Conservation (phyloP, 306 rosid species). For the Lablab purpureus region DNA sequence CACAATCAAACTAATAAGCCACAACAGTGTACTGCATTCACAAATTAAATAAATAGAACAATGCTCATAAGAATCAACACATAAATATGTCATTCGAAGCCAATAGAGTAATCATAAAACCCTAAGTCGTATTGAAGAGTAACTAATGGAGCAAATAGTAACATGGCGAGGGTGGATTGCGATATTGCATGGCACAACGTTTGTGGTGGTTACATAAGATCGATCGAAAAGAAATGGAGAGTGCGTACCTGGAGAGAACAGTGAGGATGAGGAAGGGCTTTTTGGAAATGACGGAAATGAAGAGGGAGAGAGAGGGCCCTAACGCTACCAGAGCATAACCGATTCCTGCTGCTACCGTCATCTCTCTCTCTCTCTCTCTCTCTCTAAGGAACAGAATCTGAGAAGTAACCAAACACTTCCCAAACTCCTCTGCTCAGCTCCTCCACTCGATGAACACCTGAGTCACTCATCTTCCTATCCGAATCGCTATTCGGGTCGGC, state of each 20-base stretch:
- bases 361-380: slow-evolving; percentile 30
- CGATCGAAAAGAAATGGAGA: background rate
- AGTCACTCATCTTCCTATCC: background rate
- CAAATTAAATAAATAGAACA: background rate
- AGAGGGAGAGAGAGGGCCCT: slow-evolving; percentile 90
- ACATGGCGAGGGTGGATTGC: background rate
- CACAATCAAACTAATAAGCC: slow-evolving; percentile 89
- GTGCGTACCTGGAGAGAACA: slow-evolving; percentile 76
- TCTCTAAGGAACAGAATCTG: background rate
- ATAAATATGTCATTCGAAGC: background rate
- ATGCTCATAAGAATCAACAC: no score
- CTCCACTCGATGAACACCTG: slow-evolving; percentile 11
- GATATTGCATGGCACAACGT: background rate
- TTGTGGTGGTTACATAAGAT: background rate
- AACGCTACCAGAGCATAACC: slow-evolving; percentile 85
- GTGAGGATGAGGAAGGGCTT: slow-evolving; percentile 94
- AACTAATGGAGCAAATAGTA: background rate
- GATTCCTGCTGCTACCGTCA: slow-evolving; percentile 89
- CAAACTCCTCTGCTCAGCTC: slow-evolving; percentile 4
- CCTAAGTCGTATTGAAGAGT: background rate
- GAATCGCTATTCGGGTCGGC: slow-evolving; percentile 12
- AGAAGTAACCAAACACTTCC: slow-evolving; percentile 31
- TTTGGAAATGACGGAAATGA: slow-evolving; percentile 79
- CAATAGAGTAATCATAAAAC: background rate
- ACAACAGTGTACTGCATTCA: slow-evolving; percentile 72